Evolutionary conservation across 2,329 filamentous ascomycete genomes (phyloP).

Genomic region (Talaromyces sp.): DNA sequence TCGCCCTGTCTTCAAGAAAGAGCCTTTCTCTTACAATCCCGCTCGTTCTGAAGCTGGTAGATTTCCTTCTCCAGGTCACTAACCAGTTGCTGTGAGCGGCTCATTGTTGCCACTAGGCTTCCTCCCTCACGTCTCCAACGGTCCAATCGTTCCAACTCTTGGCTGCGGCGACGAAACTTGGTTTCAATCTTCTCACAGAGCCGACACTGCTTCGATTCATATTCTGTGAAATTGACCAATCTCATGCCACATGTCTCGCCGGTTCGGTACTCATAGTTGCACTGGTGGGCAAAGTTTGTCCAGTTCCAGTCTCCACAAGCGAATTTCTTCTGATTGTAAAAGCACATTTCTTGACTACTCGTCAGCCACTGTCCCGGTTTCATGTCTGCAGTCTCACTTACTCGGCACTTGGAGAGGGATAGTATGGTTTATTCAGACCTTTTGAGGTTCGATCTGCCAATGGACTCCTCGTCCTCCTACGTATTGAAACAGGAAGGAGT

Average conservation of each 20-base stretch:
- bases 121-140: constrained; percentile 72
- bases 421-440: neutral
- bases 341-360: constrained; percentile 68
- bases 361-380: constrained; percentile 28
- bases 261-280: constrained; percentile 89
- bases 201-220: constrained; percentile 66
- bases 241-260: constrained; percentile 96
- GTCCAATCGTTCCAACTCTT: constrained; percentile 69
- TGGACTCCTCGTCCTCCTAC: constrained; percentile 26
- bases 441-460: constrained; percentile 10
- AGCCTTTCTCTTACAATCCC: constrained; percentile 37
- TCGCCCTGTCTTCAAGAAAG: constrained; percentile 24
- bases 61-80: constrained; percentile 69
- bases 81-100: constrained; percentile 68
- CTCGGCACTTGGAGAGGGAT: constrained; percentile 27
- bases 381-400: constrained; percentile 29
- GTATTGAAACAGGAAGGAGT: constrained; percentile 35
- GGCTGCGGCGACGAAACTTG: constrained; percentile 70
- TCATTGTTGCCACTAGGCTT: constrained; percentile 57
- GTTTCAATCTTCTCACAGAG: constrained; percentile 85
- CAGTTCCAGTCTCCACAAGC: constrained; percentile 89
- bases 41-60: constrained; percentile 59
- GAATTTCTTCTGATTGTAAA: constrained; percentile 87
- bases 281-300: constrained; percentile 89
- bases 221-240: constrained; percentile 72